Evolutionary conservation across 2,329 filamentous ascomycete genomes (phyloP), one percentile per base, ranked within the genome.

Genomic region (Colletotrichum lupini): DNA sequence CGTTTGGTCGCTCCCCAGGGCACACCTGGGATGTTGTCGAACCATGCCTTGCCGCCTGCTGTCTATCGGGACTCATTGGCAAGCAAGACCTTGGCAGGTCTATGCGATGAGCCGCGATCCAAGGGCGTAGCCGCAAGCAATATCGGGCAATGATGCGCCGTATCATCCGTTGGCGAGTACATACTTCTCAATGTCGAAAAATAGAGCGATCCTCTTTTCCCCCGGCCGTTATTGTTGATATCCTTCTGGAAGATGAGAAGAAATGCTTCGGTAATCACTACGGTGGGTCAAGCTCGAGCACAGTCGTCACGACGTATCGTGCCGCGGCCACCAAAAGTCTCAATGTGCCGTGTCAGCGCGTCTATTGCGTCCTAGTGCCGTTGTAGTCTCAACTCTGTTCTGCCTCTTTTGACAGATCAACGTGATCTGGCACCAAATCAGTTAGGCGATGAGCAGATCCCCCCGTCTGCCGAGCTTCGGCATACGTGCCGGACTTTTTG

Each of bases 401-500:
- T 71, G 60, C 49, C 32, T 35, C 60, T 69, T 37, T 35, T 49
- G 67, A 57, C 16, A 37, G 71, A 73, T 71, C 67, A 66, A 60
- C 71, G 65, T 16, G 60, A 35, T 19, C 67, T n/a, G 67, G 26
- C 26, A 57, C 67, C 32, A 56, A 60, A 26, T 57, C 5, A 70
- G 67, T 65, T 70, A 57, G 69, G 30, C 28, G 28, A 64, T 56
- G n/a, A 24, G 24, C 35, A 55, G n/a, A 32, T 60, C 42, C 22
- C 52, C 53, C 67, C 9, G 56, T 30, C 24, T 73, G 67, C 70
- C 70, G 70, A 61, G 66, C 35, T 70, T 57, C 67, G 70, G 66
- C 55, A 73, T 60, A 46, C 59, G 16, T 60, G 66, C 66, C 59
- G 66, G 32, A 19, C n/a, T 7, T 32, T 46, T 49, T 64, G 59